Evolutionary conservation across 75 land plant species (phyloP).

Genomic region (Cryptomeria japonica): DNA sequence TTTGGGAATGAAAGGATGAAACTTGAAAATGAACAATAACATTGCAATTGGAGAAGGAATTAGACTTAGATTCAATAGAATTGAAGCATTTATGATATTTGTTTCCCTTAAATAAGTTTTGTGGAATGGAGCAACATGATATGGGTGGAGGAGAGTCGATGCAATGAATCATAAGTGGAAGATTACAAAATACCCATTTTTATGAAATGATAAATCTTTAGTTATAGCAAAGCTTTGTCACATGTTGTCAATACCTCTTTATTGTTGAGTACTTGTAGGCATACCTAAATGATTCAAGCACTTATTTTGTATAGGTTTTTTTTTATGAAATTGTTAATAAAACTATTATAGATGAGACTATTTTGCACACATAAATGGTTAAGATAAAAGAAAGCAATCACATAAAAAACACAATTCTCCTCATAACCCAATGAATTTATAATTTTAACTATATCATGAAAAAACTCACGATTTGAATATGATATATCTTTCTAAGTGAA

Average conservation of each 20-base stretch:
- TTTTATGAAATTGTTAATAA: neutral
- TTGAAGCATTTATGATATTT: neutral
- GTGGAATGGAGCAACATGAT: too few relatives aligned
- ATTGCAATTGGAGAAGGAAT: conserved; percentile 40
- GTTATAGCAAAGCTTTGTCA: neutral
- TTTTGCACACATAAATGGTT: neutral
- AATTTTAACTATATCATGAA: too few relatives aligned
- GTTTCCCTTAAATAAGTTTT: neutral
- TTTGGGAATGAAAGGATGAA: too few relatives aligned
- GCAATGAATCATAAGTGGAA: neutral
- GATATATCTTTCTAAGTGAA: too few relatives aligned
- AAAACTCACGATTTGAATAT: too few relatives aligned
- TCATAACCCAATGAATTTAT: too few relatives aligned
- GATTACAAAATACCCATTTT: neutral
- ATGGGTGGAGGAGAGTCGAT: too few relatives aligned
- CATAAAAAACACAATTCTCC: too few relatives aligned
- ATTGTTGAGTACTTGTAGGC: neutral
- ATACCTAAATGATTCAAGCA: neutral
- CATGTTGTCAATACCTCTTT: neutral
- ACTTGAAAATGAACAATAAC: too few relatives aligned
- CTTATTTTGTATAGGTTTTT: neutral
- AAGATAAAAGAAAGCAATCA: neutral
- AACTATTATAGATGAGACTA: too few relatives aligned
- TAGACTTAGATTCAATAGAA: conserved; percentile 32
- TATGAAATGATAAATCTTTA: neutral